Base-by-base conservation (phyloP, 2,329 filamentous ascomycete genomes). In the Fusarium abutilonis region DNA sequence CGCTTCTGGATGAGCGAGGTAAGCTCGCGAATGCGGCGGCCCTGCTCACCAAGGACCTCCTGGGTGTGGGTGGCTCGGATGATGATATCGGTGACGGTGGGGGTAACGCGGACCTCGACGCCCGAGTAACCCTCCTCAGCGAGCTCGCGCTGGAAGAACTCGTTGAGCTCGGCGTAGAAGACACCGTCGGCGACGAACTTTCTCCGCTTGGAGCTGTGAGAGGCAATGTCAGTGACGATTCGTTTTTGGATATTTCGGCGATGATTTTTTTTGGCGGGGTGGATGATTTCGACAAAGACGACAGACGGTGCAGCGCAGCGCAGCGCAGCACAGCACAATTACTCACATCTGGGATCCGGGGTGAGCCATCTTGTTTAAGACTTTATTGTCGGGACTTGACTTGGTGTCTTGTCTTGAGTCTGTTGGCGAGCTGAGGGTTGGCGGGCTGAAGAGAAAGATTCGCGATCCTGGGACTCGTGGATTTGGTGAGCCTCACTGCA, bases 91-190 rank as follows among this genome's bases (percentile, higher is more conserved):
- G 95, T 99, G 79, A 99, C 95, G 81, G 95, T 99, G 74, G 95
- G 95, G 75, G 95, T 99, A 76, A 99, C 95, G 87, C 96, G 92
- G 85, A 99, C 95, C 87, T 99, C 96, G 81, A 99, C 95, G 81
- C 95, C 95, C 56, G 95, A 99, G 89, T 99, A 99, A 76, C 95
- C 95, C 86, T 99, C 96, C 89, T 99, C 95, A 80, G 95, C 95
- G 80, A 99, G 88, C 86, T 99, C 95, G 83, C 95, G 94, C 89
- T 98, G 95, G 92, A 99, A 99, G 91, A 99, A 99, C 87, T 99
- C 95, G 90, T 99, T 99, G 83, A 99, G 86, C 86, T 99, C 95
- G 86, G 95, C 95, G 84, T 97, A 99, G 92, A 99, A 99, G 78
- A 99, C 95, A 89, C 95, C 95, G 84, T 99, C 95, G 74, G 90